Evolutionary conservation across 805 yeast genomes (phyloP).

Genomic region (Priceomyces carsonii): DNA sequence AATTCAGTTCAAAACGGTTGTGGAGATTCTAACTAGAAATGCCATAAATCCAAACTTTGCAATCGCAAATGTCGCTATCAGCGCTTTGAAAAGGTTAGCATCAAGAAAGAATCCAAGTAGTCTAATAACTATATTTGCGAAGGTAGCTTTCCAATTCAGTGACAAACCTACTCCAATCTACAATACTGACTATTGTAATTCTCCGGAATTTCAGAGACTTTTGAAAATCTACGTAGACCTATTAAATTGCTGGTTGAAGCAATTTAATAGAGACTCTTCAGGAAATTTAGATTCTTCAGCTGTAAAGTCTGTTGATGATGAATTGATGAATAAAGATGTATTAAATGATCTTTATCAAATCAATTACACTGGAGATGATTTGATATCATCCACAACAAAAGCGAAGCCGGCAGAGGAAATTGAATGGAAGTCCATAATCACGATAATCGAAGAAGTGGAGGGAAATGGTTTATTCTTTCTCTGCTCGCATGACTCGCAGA

Average conservation of each 20-base stretch:
- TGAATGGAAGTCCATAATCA: constrained; percentile 75
- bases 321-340: constrained; percentile 36
- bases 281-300: constrained; percentile 17
- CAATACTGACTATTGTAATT: constrained; percentile 58
- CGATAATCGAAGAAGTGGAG: constrained; percentile 91
- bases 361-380: constrained; percentile 42
- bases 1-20: constrained; percentile 59
- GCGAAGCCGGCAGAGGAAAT: constrained; percentile 54
- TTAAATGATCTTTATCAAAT: constrained; percentile 46
- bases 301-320: constrained; percentile 34
- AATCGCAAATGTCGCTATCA: constrained; percentile 65
- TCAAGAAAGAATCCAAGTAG: constrained; percentile 67
- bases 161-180: constrained; percentile 63
- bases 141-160: constrained; percentile 75
- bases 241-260: constrained; percentile 78
- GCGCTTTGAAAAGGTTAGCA: constrained; percentile 66
- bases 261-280: constrained; percentile 42
- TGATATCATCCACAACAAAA: constrained; percentile 16
- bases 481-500: constrained; percentile 79
- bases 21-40: constrained; percentile 78
- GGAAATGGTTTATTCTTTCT: constrained; percentile 92
- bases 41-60: constrained; percentile 64
- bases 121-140: constrained; percentile 72
- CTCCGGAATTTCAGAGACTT: constrained; percentile 59
- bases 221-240: constrained; percentile 76